Evolutionary conservation across 345 rosid species (phyloP).

Genomic region (Acer saccharum): DNA sequence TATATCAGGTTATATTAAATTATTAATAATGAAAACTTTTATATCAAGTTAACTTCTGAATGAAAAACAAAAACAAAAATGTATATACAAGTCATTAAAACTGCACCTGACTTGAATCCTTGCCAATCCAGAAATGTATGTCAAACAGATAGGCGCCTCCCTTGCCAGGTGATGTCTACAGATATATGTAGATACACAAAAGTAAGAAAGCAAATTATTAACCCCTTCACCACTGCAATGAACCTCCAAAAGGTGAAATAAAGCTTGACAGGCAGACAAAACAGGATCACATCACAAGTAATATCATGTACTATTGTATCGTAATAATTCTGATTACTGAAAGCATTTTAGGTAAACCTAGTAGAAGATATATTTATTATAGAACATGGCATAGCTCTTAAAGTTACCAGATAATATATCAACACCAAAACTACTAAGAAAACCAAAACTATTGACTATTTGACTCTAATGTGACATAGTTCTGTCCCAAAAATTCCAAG

Average conservation of each 20-base stretch:
- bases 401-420: not conserved
- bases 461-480: not conserved
- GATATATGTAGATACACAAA: slow-evolving; percentile 11
- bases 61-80: not conserved
- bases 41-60: not conserved
- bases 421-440: not conserved
- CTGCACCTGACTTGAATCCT: slow-evolving; percentile 92
- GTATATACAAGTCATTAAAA: not conserved
- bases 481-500: not conserved
- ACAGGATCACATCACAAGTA: not conserved
- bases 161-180: slow-evolving; percentile 79
- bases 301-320: not conserved
- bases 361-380: not conserved
- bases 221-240: not conserved
- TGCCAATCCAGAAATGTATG: slow-evolving; percentile 98
- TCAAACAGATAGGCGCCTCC: slow-evolving; percentile 85
- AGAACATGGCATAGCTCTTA: not conserved
- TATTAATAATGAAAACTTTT: not conserved
- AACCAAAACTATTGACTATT: not conserved
- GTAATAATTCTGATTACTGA: not conserved
- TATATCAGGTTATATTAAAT: not conserved
- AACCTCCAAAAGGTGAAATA: slow-evolving; percentile 23
- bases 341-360: not conserved
- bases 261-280: not conserved
- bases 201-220: not conserved